phyloP scores from a whole-genome alignment of 345 rosid species.

The Alliaria petiolata region DNA sequence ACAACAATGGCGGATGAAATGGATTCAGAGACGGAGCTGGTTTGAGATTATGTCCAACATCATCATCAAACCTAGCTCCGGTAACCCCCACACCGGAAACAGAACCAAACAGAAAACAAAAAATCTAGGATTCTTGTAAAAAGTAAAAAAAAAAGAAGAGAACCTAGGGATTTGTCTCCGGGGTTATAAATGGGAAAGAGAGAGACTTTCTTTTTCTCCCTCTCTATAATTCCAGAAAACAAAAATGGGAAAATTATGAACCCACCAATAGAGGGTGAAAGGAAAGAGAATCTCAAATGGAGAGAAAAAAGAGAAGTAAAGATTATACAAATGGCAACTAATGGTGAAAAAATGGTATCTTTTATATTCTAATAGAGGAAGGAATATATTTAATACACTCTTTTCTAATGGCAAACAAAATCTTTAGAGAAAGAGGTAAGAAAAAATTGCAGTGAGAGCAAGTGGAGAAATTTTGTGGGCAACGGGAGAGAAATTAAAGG shows the following conservation, averaged over 20 bases:
- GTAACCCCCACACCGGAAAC: not conserved
- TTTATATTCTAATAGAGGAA: not conserved
- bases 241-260: not conserved
- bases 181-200: not conserved
- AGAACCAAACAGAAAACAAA: not conserved
- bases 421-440: too few relatives aligned
- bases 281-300: not conserved
- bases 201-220: not conserved
- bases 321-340: not conserved
- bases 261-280: not conserved
- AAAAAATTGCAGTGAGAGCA: not conserved
- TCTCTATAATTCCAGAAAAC: conserved; percentile 13
- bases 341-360: not conserved
- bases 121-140: not conserved
- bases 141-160: not conserved
- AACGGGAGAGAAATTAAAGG: conserved; percentile 22
- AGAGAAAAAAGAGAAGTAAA: not conserved
- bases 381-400: not conserved
- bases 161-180: too few relatives aligned
- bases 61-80: conserved; percentile 29
- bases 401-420: not conserved
- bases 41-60: conserved; percentile 24
- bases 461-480: not conserved
- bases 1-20: not conserved
- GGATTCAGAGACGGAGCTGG: conserved; percentile 30